These are phyloP conservation scores for Ormosia semicastrata DNA, from an alignment of 306 rosid species.

Conservation along the genomic window DNA sequence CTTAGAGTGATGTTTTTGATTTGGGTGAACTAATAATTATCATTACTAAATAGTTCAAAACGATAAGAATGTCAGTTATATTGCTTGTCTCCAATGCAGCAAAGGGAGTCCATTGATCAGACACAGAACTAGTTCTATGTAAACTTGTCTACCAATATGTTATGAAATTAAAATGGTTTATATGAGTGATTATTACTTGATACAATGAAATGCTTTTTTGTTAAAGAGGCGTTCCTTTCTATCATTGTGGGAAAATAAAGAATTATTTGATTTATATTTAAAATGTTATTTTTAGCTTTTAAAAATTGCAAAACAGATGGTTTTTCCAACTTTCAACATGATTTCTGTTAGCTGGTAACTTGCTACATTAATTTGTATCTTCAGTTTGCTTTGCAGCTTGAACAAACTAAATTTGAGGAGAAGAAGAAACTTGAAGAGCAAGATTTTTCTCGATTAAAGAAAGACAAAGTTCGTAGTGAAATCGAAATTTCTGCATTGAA, in stretches of 20 bases:
- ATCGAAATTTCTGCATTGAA: slow-evolving; percentile 60
- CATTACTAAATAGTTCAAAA: slow-evolving; percentile 4
- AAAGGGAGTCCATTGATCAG: not conserved
- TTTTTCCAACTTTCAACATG: not conserved
- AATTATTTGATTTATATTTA: slow-evolving; percentile 14
- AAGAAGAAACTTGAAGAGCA: slow-evolving; percentile 78
- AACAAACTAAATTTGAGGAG: slow-evolving; percentile 70
- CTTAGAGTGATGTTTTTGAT: not conserved
- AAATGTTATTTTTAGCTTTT: not conserved
- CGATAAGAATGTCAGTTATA: not conserved
- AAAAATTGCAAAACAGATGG: slow-evolving; percentile 6
- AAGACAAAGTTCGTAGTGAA: slow-evolving; percentile 61
- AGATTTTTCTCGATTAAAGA: slow-evolving; percentile 62
- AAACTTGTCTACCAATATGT: not conserved
- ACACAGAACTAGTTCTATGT: not conserved
- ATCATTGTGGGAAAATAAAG: not conserved
- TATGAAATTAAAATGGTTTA: not conserved
- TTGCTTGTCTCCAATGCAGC: slow-evolving; percentile 16
- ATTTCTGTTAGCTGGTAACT: slow-evolving; percentile 23
- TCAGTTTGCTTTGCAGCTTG: slow-evolving; percentile 54
- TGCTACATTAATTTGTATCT: slow-evolving; percentile 6
- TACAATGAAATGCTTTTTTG: slow-evolving; percentile 12
- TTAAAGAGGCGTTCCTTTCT: slow-evolving; percentile 12
- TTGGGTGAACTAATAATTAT: slow-evolving; percentile 9
- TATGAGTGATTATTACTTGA: not conserved